These are phyloP conservation scores for Aspergillus candidus DNA, from an alignment of 2,329 filamentous ascomycete genomes.

Conservation along the genomic window DNA sequence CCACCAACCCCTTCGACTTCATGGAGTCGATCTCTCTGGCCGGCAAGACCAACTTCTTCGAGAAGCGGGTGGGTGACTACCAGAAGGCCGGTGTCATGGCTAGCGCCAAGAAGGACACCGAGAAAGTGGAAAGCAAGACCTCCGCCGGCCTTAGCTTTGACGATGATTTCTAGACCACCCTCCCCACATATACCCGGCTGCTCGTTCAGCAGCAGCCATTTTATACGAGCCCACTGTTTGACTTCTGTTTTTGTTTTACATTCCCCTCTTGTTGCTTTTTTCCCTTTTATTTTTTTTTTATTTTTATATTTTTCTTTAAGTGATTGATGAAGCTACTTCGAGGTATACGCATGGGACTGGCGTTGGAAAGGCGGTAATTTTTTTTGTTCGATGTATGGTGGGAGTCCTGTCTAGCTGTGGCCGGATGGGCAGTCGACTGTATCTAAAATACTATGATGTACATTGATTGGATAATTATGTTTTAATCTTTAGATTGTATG, in stretches of 20 bases:
- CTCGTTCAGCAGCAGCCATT: conserved; percentile 12
- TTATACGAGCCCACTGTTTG: conserved; percentile 18
- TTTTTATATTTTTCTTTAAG: conserved; percentile 14
- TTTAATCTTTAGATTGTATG: not conserved
- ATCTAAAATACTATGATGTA: conserved; percentile 18
- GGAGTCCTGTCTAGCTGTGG: conserved; percentile 5
- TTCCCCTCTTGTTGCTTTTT: conserved; percentile 9
- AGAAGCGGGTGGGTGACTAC: conserved; percentile 99
- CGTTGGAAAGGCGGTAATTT: conserved; percentile 21
- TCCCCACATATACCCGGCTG: conserved; percentile 18
- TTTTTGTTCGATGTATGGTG: conserved; percentile 10
- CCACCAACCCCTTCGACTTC: conserved; percentile 97
- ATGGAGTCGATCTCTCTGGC: conserved; percentile 99
- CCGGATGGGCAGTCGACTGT: conserved; percentile 12
- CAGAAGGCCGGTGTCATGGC: conserved; percentile 99
- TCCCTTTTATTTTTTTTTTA: conserved; percentile 12
- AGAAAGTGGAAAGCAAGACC: conserved; percentile 43
- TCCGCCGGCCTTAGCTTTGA: conserved; percentile 73
- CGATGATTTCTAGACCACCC: conserved; percentile 75
- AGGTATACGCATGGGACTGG: conserved; percentile 31
- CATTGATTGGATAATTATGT: conserved; percentile 13
- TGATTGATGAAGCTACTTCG: conserved; percentile 24
- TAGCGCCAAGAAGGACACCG: conserved; percentile 67
- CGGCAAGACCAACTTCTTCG: conserved; percentile 99
- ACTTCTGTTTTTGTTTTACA: no score